Conservation (phyloP, 495 filamentous ascomycete genomes). For the Penicillium cosmopolitanum region DNA sequence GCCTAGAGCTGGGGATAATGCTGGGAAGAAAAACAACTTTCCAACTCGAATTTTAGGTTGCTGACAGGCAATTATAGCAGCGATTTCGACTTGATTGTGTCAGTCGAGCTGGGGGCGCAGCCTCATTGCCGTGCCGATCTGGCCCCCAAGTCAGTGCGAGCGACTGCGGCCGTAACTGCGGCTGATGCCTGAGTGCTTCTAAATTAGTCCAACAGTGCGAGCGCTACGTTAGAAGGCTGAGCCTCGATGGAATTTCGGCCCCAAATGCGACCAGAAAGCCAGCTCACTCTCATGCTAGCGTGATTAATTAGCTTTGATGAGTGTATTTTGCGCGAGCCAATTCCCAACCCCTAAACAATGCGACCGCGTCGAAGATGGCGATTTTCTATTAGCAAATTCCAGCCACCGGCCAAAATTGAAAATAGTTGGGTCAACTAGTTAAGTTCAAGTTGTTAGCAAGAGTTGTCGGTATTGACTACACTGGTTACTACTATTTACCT, state of each 20-base stretch:
- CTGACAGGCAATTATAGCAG: background rate
- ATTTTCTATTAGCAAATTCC: too few species aligned
- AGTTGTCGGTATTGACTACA: too few species aligned
- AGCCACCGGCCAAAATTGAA: too few species aligned
- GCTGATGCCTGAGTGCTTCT: background rate
- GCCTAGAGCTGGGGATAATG: too few species aligned
- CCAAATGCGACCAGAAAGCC: background rate
- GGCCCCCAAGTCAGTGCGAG: constrained; percentile 1
- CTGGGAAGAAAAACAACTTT: background rate
- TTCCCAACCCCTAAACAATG: too few species aligned
- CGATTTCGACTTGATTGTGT: background rate
- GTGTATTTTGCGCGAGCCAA: too few species aligned
- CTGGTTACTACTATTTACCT: too few species aligned
- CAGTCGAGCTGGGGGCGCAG: background rate
- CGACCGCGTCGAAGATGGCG: too few species aligned
- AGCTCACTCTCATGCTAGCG: background rate
- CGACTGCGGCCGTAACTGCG: background rate
- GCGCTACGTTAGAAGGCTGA: background rate
- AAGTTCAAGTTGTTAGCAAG: background rate
- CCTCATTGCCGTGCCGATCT: background rate
- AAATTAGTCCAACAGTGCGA: constrained; percentile 6
- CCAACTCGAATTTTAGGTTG: background rate
- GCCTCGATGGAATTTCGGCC: background rate
- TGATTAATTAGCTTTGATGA: background rate
- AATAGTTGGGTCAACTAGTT: too few species aligned